phyloP scores from a whole-genome alignment of 78 protist species.

The Bodo saltans region DNA sequence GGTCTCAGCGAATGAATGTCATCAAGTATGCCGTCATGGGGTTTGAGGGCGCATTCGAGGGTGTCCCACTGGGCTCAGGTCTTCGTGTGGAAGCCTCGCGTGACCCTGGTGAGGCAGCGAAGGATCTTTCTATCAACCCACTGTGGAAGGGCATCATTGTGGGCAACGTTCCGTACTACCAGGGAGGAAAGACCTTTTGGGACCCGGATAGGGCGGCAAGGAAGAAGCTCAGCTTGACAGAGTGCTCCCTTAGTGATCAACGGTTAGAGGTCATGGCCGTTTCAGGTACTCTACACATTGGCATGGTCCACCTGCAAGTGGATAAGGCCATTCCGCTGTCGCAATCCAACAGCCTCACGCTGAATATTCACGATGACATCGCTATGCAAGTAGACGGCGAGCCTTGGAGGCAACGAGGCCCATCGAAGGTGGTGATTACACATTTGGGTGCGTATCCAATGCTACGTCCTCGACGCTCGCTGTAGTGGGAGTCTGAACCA shows the following conservation, averaged over 20 bases:
- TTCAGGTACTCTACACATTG: slow-evolving; percentile 22
- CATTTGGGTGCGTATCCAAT: neutral
- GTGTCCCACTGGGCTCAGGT: neutral
- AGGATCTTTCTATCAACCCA: neutral
- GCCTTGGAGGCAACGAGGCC: slow-evolving; percentile 46
- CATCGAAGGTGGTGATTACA: neutral
- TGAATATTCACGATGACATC: neutral
- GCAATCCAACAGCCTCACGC: neutral
- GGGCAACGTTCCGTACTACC: slow-evolving; percentile 36
- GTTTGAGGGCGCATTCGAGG: slow-evolving; percentile 37
- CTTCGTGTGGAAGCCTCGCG: neutral
- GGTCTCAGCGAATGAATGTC: slow-evolving; percentile 46
- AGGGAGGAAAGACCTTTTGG: slow-evolving; percentile 42
- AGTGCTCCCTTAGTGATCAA: slow-evolving; percentile 6
- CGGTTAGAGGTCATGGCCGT: slow-evolving; percentile 8
- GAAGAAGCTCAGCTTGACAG: too few relatives aligned
- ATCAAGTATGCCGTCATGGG: slow-evolving; percentile 56
- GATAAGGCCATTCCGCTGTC: slow-evolving; percentile 2
- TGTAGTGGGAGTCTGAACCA: too few relatives aligned
- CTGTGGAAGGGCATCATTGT: neutral
- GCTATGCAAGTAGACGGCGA: slow-evolving; percentile 49
- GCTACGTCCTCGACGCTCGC: too few relatives aligned
- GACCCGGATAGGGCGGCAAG: neutral
- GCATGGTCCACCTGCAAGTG: neutral
- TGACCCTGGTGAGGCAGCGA: slow-evolving; percentile 10